Base-by-base conservation (phyloP, 371 early-diverging fungal species). In the Choanephora cucurbitarum region DNA sequence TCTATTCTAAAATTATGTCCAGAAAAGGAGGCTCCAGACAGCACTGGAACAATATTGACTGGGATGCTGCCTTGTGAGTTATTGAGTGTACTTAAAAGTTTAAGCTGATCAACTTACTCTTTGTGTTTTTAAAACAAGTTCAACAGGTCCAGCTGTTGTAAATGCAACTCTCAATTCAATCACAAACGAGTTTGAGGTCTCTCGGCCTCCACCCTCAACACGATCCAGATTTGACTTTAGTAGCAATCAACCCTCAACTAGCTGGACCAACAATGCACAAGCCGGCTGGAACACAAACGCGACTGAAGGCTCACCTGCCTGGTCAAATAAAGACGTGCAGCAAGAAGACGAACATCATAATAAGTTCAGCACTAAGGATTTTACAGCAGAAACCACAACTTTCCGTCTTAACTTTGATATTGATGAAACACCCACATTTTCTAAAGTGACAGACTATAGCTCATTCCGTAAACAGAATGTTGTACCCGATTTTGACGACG, bases 331-430 rank as follows among this genome's bases (percentile, higher is more conserved):
- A 1, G 28, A 22, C 0, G 5, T 49, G 4, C 14, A 41, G 5
- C 7, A 19, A 0, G 11, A 33, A 14, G 5, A 37, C 9, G 44
- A 52, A 10, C 33, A 15, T 0, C 19, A 17, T 39, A 22, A 42
- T 5, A 43, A 37, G 33, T 50, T 57, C 18, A 55, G 52, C 18
- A 8, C 57, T 28, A 33, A n/a, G 31, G 59, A 59, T 6, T 37
- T 37, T 19, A 18, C 17, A 7, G 32, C 44, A 43, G 37, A 17
- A 33, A 53, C 46, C 44, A 41, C 49, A 10, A 60, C 60, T 1
- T 65, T 65, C 61, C 46, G 49, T 2, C 22, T 70, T 19, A 73
- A 74, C 47, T 22, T 59, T 14, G 72, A 70, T 14, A 64, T 72
- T 11, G 53, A 61, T 5, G 70, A 75, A 7, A 31, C 33, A 8